Conservation (phyloP, 305 asterid genomes). For the Fraxinus floribunda region DNA sequence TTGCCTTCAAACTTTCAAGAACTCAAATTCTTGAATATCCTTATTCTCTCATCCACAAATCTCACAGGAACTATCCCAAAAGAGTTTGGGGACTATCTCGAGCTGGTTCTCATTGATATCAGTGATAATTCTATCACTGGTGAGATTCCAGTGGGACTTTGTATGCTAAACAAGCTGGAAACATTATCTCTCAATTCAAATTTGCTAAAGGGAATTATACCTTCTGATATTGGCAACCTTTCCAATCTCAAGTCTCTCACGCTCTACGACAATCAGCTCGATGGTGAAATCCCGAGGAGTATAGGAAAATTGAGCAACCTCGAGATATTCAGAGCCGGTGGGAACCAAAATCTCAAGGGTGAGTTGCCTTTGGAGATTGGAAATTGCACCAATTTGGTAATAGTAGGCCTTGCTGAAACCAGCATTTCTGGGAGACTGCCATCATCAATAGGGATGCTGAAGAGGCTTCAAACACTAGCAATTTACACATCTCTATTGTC, state of each 20-base stretch:
- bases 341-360: constrained; percentile 77
- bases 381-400: constrained; percentile 58
- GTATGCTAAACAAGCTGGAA: constrained; percentile 55
- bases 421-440: constrained; percentile 81
- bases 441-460: constrained; percentile 64
- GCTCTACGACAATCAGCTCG: constrained; percentile 76
- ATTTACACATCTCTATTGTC: constrained; percentile 72
- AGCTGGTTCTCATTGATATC: constrained; percentile 52
- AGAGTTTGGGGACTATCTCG: constrained; percentile 63
- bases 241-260: constrained; percentile 45
- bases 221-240: constrained; percentile 60
- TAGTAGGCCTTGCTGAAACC: constrained; percentile 86
- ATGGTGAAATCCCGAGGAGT: constrained; percentile 69
- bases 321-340: constrained; percentile 76
- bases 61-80: constrained; percentile 77
- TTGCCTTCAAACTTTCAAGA: constrained; percentile 72
- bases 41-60: constrained; percentile 70
- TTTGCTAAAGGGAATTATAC: constrained; percentile 59
- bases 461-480: constrained; percentile 72
- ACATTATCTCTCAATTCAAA: constrained; percentile 58
- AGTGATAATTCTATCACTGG: constrained; percentile 74
- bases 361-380: constrained; percentile 77
- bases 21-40: constrained; percentile 48
- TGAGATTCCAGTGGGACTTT: constrained; percentile 66
- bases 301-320: constrained; percentile 60